These are phyloP conservation scores for Candida namnaoensis DNA, from an alignment of 805 yeast species.

Conservation along the genomic window DNA sequence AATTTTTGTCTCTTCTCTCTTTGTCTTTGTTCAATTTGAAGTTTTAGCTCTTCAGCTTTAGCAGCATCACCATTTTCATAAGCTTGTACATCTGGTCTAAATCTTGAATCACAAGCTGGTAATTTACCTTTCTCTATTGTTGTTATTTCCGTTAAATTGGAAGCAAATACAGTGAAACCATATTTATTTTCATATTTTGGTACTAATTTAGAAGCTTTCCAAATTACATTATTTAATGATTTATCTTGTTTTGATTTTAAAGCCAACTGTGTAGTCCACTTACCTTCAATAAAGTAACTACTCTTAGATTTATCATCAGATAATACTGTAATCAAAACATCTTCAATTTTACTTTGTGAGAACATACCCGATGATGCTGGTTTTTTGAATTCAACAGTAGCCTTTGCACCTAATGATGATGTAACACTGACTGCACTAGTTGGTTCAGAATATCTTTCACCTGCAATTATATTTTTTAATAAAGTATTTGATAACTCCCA, in stretches of 20 bases:
- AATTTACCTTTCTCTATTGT: conserved; percentile 51
- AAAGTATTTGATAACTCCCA: conserved; percentile 82
- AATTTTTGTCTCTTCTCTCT: conserved; percentile 60
- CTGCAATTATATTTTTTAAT: conserved; percentile 83
- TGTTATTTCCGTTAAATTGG: conserved; percentile 74
- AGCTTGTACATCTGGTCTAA: conserved; percentile 74
- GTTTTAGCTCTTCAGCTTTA: conserved; percentile 63
- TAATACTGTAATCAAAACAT: conserved; percentile 28
- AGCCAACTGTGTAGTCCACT: conserved; percentile 71
- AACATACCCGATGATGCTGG: conserved; percentile 65
- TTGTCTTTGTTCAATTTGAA: conserved; percentile 69
- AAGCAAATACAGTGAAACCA: conserved; percentile 82
- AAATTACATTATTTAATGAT: conserved; percentile 34
- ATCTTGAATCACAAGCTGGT: conserved; percentile 85
- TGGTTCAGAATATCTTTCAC: conserved; percentile 92
- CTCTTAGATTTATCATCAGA: conserved; percentile 10
- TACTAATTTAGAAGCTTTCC: conserved; percentile 67
- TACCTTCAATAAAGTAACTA: conserved; percentile 38
- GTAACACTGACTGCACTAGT: conserved; percentile 55
- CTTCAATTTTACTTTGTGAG: conserved; percentile 77
- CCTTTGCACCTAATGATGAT: conserved; percentile 60
- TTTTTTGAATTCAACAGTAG: conserved; percentile 62
- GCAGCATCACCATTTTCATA: conserved; percentile 67
- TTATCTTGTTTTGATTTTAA: conserved; percentile 21
- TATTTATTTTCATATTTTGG: conserved; percentile 52